A percentile compares a stretch with the other conserved stretches of the same genome.
Evolutionary conservation across 2,329 filamentous ascomycete species (phyloP).

Genomic region (Leptographium galeiforme): DNA sequence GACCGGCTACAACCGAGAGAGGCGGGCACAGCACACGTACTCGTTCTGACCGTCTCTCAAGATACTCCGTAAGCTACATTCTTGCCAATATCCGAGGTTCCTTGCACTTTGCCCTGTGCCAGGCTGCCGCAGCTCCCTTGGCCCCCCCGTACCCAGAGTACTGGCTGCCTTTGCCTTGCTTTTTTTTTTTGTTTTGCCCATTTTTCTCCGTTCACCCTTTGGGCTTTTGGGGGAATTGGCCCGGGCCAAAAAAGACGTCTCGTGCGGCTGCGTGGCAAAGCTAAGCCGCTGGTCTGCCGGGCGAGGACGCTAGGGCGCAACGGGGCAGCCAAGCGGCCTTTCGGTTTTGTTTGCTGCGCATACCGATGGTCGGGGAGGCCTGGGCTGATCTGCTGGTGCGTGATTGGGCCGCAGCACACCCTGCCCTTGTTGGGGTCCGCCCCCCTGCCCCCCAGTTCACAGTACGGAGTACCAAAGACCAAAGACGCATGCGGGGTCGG

Average conservation of each 20-base stretch:
- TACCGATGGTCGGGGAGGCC: background rate
- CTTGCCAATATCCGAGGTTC: too few species aligned
- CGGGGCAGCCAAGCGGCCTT: background rate
- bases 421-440: background rate
- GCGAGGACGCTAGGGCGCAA: background rate
- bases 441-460: background rate
- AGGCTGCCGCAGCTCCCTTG: background rate
- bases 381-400: background rate
- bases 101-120: too few species aligned
- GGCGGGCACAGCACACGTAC: too few species aligned
- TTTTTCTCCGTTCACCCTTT: slow-evolving; percentile 1
- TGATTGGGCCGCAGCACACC: background rate
- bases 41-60: too few species aligned
- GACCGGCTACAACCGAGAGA: too few species aligned
- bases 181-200: background rate
- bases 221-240: background rate
- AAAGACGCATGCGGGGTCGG: background rate
- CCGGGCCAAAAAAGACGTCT: background rate
- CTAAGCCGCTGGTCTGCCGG: background rate
- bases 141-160: background rate
- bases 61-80: too few species aligned
- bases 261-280: background rate
- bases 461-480: background rate
- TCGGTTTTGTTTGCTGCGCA: background rate
- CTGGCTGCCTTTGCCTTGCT: background rate